Evolutionary conservation across 2,329 filamentous ascomycete genomes (phyloP), one percentile per base, ranked within the genome.

Genomic region (Diaporthe sp.): DNA sequence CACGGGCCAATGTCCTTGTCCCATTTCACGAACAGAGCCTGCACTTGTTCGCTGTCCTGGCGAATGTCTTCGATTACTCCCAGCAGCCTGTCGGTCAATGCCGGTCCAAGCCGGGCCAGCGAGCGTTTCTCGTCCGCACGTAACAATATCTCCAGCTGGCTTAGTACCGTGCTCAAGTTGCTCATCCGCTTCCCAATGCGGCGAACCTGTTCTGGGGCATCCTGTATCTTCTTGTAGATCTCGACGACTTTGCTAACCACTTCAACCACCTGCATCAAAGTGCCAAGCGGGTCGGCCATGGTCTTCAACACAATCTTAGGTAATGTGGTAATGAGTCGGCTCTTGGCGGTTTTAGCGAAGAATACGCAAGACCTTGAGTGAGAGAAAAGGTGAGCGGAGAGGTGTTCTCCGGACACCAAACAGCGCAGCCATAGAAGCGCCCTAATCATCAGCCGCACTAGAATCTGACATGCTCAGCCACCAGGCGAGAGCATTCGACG

Each of bases 21-120:
- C 76, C 78, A 77, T 45, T 78, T 77, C 40, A 78, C 74, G 47
- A 80, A 80, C 10, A 81, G 75, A 13, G 75, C 77, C 47, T 78
- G 64, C 1, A 79, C 77, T 15, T 76, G 76, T 9, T 68, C 74
- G n/a, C 76, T 74, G 61, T 80, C 77, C 8, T 42, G 35, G 30
- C 77, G 74, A 35, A 81, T 78, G 45, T 71, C 75, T 30, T 74
- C 54, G 22, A 80, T 74, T 12, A 80, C 66, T 17, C 40, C 54
- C n/a, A 60, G 68, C 25, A 81, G 77, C 13, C 50, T 40, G 1
- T 58, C 50, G 15, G 33, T 73, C 38, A 64, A 30, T 3, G 22
- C 38, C 35, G 61, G 40, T 38, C 42, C 61, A 40, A 69, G 64
- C n/a, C 64, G 64, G 45, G 30, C 64, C 22, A 68, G 22, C 1